These are phyloP conservation scores for Vanrija sp. DNA, from an alignment of 1,284 basidiomycete species.

Conservation along the genomic window DNA sequence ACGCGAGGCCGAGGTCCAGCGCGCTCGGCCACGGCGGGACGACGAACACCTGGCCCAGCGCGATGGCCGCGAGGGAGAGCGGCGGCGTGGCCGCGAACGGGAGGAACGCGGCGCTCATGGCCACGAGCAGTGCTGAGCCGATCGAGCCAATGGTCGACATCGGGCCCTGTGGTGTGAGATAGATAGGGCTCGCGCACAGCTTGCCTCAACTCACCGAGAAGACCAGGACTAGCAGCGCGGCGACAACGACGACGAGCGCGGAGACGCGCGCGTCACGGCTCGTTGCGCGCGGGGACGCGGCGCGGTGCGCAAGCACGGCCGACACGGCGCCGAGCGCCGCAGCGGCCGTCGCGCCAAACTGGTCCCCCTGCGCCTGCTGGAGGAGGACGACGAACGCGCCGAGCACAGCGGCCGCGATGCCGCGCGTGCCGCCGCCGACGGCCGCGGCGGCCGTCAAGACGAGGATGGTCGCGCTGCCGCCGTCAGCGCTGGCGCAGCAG, in stretches of 20 bases:
- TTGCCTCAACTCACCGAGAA: no score
- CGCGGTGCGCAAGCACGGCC: neutral
- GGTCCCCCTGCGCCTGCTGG: neutral
- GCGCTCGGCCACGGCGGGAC: constrained; percentile 28
- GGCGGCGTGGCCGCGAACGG: constrained; percentile 16
- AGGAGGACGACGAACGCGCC: neutral
- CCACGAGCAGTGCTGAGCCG: constrained; percentile 6
- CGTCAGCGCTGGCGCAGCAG: neutral
- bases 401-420: neutral
- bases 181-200: no score
- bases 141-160: neutral
- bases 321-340: neutral
- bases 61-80: constrained; percentile 14
- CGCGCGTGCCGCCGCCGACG: neutral
- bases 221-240: neutral
- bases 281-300: neutral
- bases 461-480: neutral
- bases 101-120: constrained; percentile 21
- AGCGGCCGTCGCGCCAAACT: neutral
- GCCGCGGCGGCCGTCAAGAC: neutral
- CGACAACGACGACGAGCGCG: neutral
- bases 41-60: constrained; percentile 37
- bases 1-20: constrained; percentile 26
- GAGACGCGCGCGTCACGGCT: neutral
- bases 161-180: neutral